Percentiles rank a stretch among this genome's conserved stretches.
Evolutionary conservation across 352 stramenopile species (phyloP).

Genomic region (Phytopythium montanum): DNA sequence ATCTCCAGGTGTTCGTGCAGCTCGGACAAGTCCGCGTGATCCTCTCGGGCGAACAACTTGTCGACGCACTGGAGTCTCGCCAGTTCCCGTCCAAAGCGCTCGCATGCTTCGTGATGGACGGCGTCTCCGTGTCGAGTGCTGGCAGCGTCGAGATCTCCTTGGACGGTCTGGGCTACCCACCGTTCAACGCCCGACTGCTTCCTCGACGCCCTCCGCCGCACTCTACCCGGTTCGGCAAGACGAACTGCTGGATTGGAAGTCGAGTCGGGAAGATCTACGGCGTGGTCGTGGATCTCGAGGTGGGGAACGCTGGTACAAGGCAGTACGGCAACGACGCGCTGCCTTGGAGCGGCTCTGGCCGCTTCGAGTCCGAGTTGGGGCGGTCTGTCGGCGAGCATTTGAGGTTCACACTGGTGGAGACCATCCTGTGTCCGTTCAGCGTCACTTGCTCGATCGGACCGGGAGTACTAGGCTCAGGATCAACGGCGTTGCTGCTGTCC

Average conservation of each 20-base stretch:
- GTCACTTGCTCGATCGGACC: slow-evolving; percentile 38
- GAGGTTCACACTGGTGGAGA: slow-evolving; percentile 18
- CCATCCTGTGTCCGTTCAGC: slow-evolving; percentile 52
- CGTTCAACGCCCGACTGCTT: slow-evolving; percentile 68
- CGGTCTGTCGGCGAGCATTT: slow-evolving; percentile 10
- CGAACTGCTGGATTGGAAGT: slow-evolving; percentile 32
- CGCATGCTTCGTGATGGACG: slow-evolving; percentile 48
- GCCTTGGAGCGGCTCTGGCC: slow-evolving; percentile 7
- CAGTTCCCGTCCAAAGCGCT: slow-evolving; percentile 16
- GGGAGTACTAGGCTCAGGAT: background rate
- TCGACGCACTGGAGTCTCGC: slow-evolving; percentile 17
- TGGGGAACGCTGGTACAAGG: background rate
- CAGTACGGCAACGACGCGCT: slow-evolving; percentile 4
- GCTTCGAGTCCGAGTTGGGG: slow-evolving; percentile 33
- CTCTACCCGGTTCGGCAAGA: slow-evolving; percentile 44
- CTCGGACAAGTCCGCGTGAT: slow-evolving; percentile 51
- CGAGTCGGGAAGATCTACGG: slow-evolving; percentile 50
- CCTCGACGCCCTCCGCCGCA: slow-evolving; percentile 42
- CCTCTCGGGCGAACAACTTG: slow-evolving; percentile 36
- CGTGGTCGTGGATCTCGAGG: slow-evolving; percentile 24
- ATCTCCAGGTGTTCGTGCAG: slow-evolving; percentile 44
- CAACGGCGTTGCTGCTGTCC: slow-evolving; percentile 10
- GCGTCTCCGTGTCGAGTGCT: slow-evolving; percentile 33
- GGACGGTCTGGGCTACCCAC: slow-evolving; percentile 69
- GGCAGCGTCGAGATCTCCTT: slow-evolving; percentile 52